Evolutionary conservation across 805 yeast genomes (phyloP).

Genomic region (Starmerella davenportii): DNA sequence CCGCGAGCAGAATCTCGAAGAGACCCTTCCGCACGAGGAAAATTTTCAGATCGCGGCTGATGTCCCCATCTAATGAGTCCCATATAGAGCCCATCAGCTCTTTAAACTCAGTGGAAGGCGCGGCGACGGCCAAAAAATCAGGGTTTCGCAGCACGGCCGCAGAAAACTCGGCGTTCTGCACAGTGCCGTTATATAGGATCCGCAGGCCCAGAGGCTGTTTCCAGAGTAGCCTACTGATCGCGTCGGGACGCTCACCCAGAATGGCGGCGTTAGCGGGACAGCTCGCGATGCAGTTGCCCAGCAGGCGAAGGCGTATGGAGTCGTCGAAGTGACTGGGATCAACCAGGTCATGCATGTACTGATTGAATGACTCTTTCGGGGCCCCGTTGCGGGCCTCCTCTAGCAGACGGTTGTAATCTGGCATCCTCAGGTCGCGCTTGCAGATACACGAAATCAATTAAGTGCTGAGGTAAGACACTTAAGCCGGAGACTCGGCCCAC

Average conservation of each 20-base stretch:
- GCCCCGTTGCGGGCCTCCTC: constrained; percentile 6
- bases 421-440: background rate
- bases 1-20: constrained; percentile 8
- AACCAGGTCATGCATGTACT: constrained; percentile 4
- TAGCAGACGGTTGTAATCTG: constrained; percentile 5
- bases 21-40: constrained; percentile 7
- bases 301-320: constrained; percentile 8
- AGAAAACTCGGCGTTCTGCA: constrained; percentile 6
- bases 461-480: background rate
- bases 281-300: constrained; percentile 12
- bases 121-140: background rate
- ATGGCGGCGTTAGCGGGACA: constrained; percentile 3
- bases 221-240: constrained; percentile 1
- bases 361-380: constrained; percentile 1
- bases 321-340: constrained; percentile 3
- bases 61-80: constrained; percentile 1
- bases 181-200: constrained; percentile 10
- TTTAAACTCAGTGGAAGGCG: constrained; percentile 2
- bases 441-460: background rate
- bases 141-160: constrained; percentile 1
- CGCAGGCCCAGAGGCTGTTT: constrained; percentile 5
- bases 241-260: constrained; percentile 1
- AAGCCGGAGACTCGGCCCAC: no score
- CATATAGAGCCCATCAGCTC: constrained; percentile 8
- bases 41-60: background rate